Evolutionary conservation across 129 eudicot species (phyloP), one percentile per base, ranked within the genome.

Genomic region (Lactuca saligna): DNA sequence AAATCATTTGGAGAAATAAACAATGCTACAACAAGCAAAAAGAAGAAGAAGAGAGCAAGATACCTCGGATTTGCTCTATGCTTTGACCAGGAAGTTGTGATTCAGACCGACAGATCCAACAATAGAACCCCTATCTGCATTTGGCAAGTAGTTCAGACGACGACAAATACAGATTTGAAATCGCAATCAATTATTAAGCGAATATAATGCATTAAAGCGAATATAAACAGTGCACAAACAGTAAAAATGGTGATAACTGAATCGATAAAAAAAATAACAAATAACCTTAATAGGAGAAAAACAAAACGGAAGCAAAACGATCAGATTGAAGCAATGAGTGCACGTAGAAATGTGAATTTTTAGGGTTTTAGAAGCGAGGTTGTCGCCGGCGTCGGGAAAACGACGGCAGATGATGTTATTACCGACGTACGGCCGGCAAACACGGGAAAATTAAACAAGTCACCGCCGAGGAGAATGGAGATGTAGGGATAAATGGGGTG

Each of bases 391-490:
- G 74, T 16, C 50, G 69, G 65, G 54, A 51, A 71, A 15, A 46
- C 75, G 44, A 68, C 73, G 69, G 50, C 37, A 60, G 72, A 57
- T 61, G 31, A 48, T 15, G 42, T 53, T 62, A 31, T 49, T 61
- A 35, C 57, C 75, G 81, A 81, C 77, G 76, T 33, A 62, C 75
- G 87, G 87, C 83, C 81, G 85, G 79, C 79, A 61, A 39, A 79
- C 70, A 68, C 75, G 83, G 71, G 68, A 60, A 69, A 72, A 71
- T 78, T 51, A 66, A 66, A 73, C 49, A 61, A 68, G 46, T 63
- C 59, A 69, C 77, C 69, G 73, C 60, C 58, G 77, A 79, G 12
- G 61, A 66, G 65, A 20, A 48, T 29, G 31, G 56, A 31, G 61
- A 63, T 63, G 65, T 46, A 68, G 6, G 73, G 75, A 46, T 74